Percentiles rank a stretch among this genome's conserved stretches.
phyloP scores from a whole-genome alignment of 2,329 filamentous ascomycete species.

The Ceratocystiopsis brevicomis region DNA sequence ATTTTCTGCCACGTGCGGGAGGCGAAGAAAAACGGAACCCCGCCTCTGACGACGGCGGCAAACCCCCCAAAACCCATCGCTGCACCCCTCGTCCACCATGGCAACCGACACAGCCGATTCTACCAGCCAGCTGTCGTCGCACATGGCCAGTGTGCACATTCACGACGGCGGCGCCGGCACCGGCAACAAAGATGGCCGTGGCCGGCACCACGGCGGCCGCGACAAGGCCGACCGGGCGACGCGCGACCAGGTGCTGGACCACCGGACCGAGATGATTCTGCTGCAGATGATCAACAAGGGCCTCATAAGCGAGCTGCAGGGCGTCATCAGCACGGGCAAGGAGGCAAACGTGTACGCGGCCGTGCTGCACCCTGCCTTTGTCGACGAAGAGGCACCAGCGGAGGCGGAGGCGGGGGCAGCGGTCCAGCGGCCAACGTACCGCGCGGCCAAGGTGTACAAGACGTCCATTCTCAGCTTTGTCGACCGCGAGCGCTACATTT shows the following conservation, averaged over 20 bases:
- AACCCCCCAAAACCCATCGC: no score
- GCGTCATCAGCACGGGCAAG: constrained; percentile 89
- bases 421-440: constrained; percentile 39
- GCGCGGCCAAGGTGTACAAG: constrained; percentile 98
- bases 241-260: constrained; percentile 84
- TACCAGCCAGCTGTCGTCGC: constrained; percentile 1
- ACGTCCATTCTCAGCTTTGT: constrained; percentile 96
- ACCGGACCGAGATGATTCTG: constrained; percentile 84
- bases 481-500: constrained; percentile 89
- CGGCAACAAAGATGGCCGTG: constrained; percentile 4
- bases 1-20: no score
- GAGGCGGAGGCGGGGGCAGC: constrained; percentile 7
- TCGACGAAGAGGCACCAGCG: constrained; percentile 11
- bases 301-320: constrained; percentile 77
- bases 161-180: constrained; percentile 6
- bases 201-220: constrained; percentile 1
- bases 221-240: constrained; percentile 90
- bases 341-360: constrained; percentile 97
- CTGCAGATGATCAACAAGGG: constrained; percentile 90
- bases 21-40: not conserved
- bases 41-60: not conserved
- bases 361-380: constrained; percentile 30
- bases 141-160: constrained; percentile 6
- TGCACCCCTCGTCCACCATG: constrained; percentile 1
- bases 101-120: constrained; percentile 2